Base-by-base conservation (phyloP, 1,284 basidiomycete genomes). In the Sanghuangporus sanghuang region DNA sequence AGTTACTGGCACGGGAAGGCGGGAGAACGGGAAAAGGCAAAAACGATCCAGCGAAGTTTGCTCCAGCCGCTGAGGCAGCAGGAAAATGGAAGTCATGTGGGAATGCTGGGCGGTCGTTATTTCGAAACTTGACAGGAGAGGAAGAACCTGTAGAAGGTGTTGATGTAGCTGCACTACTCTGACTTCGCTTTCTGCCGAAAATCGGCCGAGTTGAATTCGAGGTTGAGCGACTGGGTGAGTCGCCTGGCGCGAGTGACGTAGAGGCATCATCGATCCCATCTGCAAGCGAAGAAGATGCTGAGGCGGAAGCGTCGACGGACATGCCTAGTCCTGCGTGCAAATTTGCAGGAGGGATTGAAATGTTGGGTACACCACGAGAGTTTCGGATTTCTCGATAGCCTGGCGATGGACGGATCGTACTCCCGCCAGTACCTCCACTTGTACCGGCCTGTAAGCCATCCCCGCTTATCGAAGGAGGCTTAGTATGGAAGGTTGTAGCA, bases 301-400 rank as follows among this genome's bases (percentile, higher is more conserved):
- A 61, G 2, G 70, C 70, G 0, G 72, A 71, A 16, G 71, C 69
- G 14, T 58, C 64, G 35, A 54, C 32, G 8, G 60, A 42, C 53
- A 63, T 63, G 3, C 53, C 65, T 5, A 64, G n/a, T 6, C 57
- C 44, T 8, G 48, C 64, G 23, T 49, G 49, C 39, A 62, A 36
- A 40, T 50, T 57, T 39, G 69, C 67, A 4, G 71, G 69, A 18
- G 78, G 77, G n/a, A 78, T 78, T 50, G 78, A 76, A 40, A 78
- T 77, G 63, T 80, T 73, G 0, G 76, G 74, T 6, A 77, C 69
- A 4, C 78, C 77, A 59, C 75, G 73, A 42, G 69, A 74, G 14
- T 76, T 75, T 18, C 78, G 75, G 16, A 77, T 70, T 59, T 80
- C 79, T 6, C 76, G 73, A 64, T 76, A 77, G n/a, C 64, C 70